These are phyloP conservation scores for Barnettozyma populi DNA, from an alignment of 805 yeast species.

Conservation along the genomic window DNA sequence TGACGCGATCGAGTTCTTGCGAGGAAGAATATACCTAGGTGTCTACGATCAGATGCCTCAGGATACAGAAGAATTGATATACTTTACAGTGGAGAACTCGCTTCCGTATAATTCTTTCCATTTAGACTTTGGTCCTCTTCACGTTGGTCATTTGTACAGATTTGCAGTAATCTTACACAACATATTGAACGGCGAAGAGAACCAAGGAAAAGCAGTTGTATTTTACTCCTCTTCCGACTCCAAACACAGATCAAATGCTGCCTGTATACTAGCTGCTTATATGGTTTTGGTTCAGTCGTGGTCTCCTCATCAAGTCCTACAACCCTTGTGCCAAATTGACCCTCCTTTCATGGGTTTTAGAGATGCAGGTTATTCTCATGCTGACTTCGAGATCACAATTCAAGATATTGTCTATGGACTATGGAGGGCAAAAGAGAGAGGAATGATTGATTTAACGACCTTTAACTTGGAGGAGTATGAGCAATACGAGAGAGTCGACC, in stretches of 20 bases:
- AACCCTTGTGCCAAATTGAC: constrained; percentile 85
- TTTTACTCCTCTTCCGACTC: constrained; percentile 82
- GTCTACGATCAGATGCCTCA: constrained; percentile 78
- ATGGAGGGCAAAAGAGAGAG: constrained; percentile 95
- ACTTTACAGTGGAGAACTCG: constrained; percentile 89
- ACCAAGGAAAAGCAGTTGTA: constrained; percentile 84
- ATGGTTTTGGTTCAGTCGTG: constrained; percentile 93
- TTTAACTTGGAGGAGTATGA: constrained; percentile 94
- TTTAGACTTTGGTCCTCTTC: constrained; percentile 93
- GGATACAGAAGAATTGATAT: constrained; percentile 70
- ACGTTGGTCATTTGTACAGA: constrained; percentile 86
- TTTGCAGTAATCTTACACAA: constrained; percentile 94
- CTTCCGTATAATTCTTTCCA: constrained; percentile 94
- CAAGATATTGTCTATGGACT: constrained; percentile 95
- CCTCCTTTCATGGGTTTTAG: constrained; percentile 94
- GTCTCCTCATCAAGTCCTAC: constrained; percentile 97
- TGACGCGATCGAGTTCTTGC: constrained; percentile 42
- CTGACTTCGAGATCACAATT: constrained; percentile 88
- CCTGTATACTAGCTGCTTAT: constrained; percentile 88
- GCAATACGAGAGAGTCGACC: constrained; percentile 90
- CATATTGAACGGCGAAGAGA: constrained; percentile 77
- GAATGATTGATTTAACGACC: constrained; percentile 76
- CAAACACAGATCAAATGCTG: constrained; percentile 85
- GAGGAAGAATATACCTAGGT: constrained; percentile 71
- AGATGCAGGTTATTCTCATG: constrained; percentile 95